phyloP scores from a whole-genome alignment of 164 flowering plant species.

The Tetrastigma voinierianum region DNA sequence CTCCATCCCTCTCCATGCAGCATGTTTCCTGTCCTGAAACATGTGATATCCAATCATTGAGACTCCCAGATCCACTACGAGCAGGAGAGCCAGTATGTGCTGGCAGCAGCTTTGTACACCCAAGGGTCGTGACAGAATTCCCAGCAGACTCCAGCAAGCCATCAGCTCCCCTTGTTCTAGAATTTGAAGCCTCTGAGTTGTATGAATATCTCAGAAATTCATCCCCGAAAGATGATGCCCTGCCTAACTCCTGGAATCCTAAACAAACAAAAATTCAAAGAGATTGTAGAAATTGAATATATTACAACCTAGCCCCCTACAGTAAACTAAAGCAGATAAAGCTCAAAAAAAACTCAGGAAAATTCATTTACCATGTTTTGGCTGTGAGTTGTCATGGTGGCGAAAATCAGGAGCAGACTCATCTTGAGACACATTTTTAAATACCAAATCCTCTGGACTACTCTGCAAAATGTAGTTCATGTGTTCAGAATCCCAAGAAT shows the following conservation, averaged over 20 bases:
- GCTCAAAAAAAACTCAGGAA: neutral
- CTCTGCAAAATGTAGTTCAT: constrained; percentile 28
- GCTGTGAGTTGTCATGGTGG: constrained; percentile 16
- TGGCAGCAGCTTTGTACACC: constrained; percentile 12
- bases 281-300: neutral
- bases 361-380: constrained; percentile 28
- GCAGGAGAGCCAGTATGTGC: constrained; percentile 24
- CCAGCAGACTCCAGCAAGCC: constrained; percentile 17
- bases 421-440: constrained; percentile 15
- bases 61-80: constrained; percentile 23
- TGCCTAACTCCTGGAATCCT: constrained; percentile 16
- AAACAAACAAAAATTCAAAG: neutral
- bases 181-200: constrained; percentile 17
- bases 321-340: neutral
- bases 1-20: constrained; percentile 19
- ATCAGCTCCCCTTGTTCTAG: constrained; percentile 13
- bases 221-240: constrained; percentile 2
- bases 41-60: constrained; percentile 22
- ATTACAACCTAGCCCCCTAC: constrained; percentile 4
- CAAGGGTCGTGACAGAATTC: constrained; percentile 19
- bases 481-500: neutral
- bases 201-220: constrained; percentile 3
- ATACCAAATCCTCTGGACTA: constrained; percentile 23
- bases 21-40: constrained; percentile 16
- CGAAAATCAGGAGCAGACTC: constrained; percentile 17